Base-by-base conservation (phyloP, 805 yeast species). In the Lachancea waltii region DNA sequence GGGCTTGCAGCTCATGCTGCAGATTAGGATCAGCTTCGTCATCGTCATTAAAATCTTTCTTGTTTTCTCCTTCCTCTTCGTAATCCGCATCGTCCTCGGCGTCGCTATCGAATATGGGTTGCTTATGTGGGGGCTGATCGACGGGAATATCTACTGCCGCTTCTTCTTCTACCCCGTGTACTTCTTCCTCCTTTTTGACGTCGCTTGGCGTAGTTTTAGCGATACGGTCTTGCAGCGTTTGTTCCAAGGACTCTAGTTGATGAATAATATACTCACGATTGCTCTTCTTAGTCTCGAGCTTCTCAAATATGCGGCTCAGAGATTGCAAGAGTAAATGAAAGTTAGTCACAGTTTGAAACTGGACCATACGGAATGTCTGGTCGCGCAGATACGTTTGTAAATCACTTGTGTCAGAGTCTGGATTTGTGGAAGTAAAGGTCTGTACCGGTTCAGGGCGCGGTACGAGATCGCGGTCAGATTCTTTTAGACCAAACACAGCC, bases 221-320 rank as follows among this genome's bases (percentile, higher is more conserved):
- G 10, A 54, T 49, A 18, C 47, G 50, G 21, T 50, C 49, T 5
- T 37, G 30, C 13, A 56, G 33, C 1, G 54, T 42, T 30, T 52
- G 47, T 21, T 48, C 53, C n/a, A 54, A 44, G 15, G 47, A 35
- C 5, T 47, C 44, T 28, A 58, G 36, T 37, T 54, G 55, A 26
- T 48, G 48, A 2, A 45, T 33, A 28, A 57, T 51, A 27, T 36
- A 44, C 24, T 48, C 51, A 28, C 50, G 49, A 13, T 57, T 54
- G 7, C 56, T 44, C 24, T 48, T 48, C 30, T 54, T 56, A 34
- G 58, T 50, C 14, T 58, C 53, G 17, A 57, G 33, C 31, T 47
- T 51, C 15, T 53, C 48, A 27, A 58, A 57, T 9, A 57, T 48
- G 16, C 49, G 51, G n/a, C 53, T 38, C n/a, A 58, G 39, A 5